Evolutionary conservation across 169 alveolate species (phyloP).

Genomic region (Eimeria falciformis): DNA sequence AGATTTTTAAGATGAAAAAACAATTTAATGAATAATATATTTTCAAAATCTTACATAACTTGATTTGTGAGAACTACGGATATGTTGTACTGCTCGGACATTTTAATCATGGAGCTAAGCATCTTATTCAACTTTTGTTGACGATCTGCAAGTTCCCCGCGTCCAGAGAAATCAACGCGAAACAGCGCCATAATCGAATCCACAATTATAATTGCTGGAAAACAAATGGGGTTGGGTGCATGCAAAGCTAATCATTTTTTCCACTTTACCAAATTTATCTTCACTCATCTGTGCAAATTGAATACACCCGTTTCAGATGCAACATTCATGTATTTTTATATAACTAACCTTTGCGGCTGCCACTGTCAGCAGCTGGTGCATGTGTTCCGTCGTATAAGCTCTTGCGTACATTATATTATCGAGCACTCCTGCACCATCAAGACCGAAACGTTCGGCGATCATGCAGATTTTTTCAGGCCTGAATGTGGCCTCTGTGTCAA

Average conservation of each 20-base stretch:
- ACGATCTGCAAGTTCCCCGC: slow-evolving; percentile 98
- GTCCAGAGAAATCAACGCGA: slow-evolving; percentile 90
- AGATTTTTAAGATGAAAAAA: slow-evolving; percentile 83
- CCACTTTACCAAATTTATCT: slow-evolving; percentile 45
- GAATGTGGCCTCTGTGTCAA: slow-evolving; percentile 99
- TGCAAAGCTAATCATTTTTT: not conserved
- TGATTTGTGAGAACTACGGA: slow-evolving; percentile 97
- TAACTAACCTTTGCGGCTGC: slow-evolving; percentile 75
- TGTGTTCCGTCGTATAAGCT: slow-evolving; percentile 74
- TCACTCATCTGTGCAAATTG: slow-evolving; percentile 63
- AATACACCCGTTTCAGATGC: not conserved
- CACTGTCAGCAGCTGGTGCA: slow-evolving; percentile 60
- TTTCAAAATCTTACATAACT: slow-evolving; percentile 95
- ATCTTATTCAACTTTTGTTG: slow-evolving; percentile 92
- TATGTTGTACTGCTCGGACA: slow-evolving; percentile 97
- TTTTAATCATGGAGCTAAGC: slow-evolving; percentile 86
- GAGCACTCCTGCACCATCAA: slow-evolving; percentile 92
- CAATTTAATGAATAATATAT: slow-evolving; percentile 84
- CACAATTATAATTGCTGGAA: slow-evolving; percentile 76
- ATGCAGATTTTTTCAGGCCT: slow-evolving; percentile 98
- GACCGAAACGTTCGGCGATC: slow-evolving; percentile 97
- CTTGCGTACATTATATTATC: slow-evolving; percentile 96
- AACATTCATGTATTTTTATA: no score
- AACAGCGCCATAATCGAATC: slow-evolving; percentile 90
- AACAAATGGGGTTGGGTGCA: slow-evolving; percentile 73